Evolutionary conservation across 768 basidiomycete genomes (phyloP).

Genomic region (Pulveroboletus sp.): DNA sequence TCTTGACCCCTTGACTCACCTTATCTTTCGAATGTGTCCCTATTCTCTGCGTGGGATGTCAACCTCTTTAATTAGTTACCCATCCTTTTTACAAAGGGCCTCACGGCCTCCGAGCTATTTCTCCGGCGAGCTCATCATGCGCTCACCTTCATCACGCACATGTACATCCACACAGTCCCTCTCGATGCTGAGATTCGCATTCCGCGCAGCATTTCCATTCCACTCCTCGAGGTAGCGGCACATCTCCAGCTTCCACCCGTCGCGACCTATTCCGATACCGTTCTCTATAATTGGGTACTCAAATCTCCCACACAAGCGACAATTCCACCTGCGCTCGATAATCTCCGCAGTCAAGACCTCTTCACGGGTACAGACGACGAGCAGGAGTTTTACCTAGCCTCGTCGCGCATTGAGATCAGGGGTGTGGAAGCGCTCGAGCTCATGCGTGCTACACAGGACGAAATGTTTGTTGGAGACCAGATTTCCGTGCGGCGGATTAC

Average conservation of each 20-base stretch:
- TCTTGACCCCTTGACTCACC: neutral
- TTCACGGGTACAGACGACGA: slow-evolving; percentile 85
- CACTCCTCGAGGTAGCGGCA: slow-evolving; percentile 66
- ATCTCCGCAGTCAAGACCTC: slow-evolving; percentile 60
- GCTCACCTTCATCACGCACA: slow-evolving; percentile 70
- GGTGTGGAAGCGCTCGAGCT: slow-evolving; percentile 83
- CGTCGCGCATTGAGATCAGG: slow-evolving; percentile 81
- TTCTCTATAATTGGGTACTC: slow-evolving; percentile 80
- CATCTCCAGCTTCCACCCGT: slow-evolving; percentile 82
- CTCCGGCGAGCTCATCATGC: slow-evolving; percentile 75
- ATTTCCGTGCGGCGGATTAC: slow-evolving; percentile 63
- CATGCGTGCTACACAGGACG: slow-evolving; percentile 86
- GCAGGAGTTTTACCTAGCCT: slow-evolving; percentile 83
- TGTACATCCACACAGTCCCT: slow-evolving; percentile 70
- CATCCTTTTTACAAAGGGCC: slow-evolving; percentile 42
- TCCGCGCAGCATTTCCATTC: slow-evolving; percentile 68
- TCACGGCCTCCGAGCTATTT: slow-evolving; percentile 49
- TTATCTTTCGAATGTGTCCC: neutral
- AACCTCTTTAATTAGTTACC: slow-evolving; percentile 44
- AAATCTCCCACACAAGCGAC: slow-evolving; percentile 25
- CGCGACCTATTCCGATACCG: slow-evolving; percentile 88
- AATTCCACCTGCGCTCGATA: slow-evolving; percentile 44
- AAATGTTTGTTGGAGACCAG: slow-evolving; percentile 75
- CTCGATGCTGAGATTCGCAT: slow-evolving; percentile 53
- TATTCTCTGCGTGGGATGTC: neutral